phyloP scores from a whole-genome alignment of 2,329 filamentous ascomycete genomes.

The Aspergillus sp. region DNA sequence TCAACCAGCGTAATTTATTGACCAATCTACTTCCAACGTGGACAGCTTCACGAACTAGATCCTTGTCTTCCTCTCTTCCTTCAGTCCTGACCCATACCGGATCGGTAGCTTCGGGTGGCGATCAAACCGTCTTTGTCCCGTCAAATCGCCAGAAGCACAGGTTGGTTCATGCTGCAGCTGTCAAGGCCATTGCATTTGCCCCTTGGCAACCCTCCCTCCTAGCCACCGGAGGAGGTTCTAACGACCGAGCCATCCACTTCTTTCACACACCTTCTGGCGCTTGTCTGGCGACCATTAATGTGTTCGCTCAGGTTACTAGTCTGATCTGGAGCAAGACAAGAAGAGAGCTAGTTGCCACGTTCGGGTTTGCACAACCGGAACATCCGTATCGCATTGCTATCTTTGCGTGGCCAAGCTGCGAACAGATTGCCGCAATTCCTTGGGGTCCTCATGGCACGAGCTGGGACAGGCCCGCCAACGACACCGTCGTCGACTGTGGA shows the following conservation, averaged over 20 bases:
- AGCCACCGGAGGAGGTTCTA: conserved; percentile 88
- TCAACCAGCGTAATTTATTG: conserved; percentile 23
- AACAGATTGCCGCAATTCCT: conserved; percentile 78
- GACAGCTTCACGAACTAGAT: conserved; percentile 19
- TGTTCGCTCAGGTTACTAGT: conserved; percentile 88
- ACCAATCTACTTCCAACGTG: conserved; percentile 29
- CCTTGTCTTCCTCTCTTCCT: conserved; percentile 21
- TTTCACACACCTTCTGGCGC: conserved; percentile 84
- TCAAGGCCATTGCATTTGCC: conserved; percentile 96
- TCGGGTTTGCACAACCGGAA: conserved; percentile 88
- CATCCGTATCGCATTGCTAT: conserved; percentile 87
- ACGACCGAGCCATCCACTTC: conserved; percentile 95
- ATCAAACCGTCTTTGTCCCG: conserved; percentile 50
- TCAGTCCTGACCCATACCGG: conserved; percentile 26
- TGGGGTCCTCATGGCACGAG: conserved; percentile 63
- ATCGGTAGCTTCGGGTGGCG: conserved; percentile 30
- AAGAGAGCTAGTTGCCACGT: conserved; percentile 87
- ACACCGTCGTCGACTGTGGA: conserved; percentile 36
- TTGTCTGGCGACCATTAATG: conserved; percentile 84
- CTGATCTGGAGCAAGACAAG: conserved; percentile 85
- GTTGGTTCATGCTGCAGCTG: conserved; percentile 79
- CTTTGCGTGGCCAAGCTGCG: conserved; percentile 91
- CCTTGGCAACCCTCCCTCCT: conserved; percentile 87
- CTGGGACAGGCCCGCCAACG: conserved; percentile 26
- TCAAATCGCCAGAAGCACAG: conserved; percentile 64